Percentiles rank a stretch among this genome's conserved stretches.
Conservation (phyloP, 805 yeast genomes). For the Yamadazyma olivae region DNA sequence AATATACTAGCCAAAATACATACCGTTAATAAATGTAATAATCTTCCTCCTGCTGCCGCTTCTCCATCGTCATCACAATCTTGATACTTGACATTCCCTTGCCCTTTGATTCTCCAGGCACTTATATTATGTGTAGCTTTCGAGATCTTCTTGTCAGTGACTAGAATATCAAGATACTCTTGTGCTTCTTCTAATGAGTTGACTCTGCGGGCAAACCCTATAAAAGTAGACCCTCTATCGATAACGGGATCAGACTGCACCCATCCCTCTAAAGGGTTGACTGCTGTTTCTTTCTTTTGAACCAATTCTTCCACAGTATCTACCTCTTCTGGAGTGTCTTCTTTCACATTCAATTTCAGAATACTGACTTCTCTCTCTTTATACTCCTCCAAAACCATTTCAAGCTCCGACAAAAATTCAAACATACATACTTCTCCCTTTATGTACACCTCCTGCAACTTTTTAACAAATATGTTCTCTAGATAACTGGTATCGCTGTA, state of each 20-base stretch:
- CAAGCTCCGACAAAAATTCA: slow-evolving; percentile 70
- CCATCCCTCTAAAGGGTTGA: slow-evolving; percentile 72
- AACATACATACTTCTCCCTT: slow-evolving; percentile 74
- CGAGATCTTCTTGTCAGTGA: slow-evolving; percentile 62
- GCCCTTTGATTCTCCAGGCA: slow-evolving; percentile 75
- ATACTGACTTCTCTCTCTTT: slow-evolving; percentile 14
- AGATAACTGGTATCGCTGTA: slow-evolving; percentile 45
- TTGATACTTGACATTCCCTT: slow-evolving; percentile 56
- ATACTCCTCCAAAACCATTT: slow-evolving; percentile 40
- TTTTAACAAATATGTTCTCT: slow-evolving; percentile 44
- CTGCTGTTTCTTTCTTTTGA: not conserved
- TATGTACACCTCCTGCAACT: slow-evolving; percentile 50
- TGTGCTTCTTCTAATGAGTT: slow-evolving; percentile 66
- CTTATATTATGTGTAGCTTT: slow-evolving; percentile 78
- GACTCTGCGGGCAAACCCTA: slow-evolving; percentile 69
- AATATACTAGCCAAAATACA: slow-evolving; percentile 15
- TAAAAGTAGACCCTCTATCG: slow-evolving; percentile 83
- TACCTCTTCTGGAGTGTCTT: not conserved
- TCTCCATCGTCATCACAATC: slow-evolving; percentile 98
- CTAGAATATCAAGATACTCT: slow-evolving; percentile 47
- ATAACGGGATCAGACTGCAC: slow-evolving; percentile 66
- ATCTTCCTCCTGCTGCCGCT: slow-evolving; percentile 88
- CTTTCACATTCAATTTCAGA: slow-evolving; percentile 1
- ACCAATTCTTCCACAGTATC: no score
- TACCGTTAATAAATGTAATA: slow-evolving; percentile 72